phyloP scores from a whole-genome alignment of 2,329 filamentous ascomycete species.

The Botryosphaeria dothidea region DNA sequence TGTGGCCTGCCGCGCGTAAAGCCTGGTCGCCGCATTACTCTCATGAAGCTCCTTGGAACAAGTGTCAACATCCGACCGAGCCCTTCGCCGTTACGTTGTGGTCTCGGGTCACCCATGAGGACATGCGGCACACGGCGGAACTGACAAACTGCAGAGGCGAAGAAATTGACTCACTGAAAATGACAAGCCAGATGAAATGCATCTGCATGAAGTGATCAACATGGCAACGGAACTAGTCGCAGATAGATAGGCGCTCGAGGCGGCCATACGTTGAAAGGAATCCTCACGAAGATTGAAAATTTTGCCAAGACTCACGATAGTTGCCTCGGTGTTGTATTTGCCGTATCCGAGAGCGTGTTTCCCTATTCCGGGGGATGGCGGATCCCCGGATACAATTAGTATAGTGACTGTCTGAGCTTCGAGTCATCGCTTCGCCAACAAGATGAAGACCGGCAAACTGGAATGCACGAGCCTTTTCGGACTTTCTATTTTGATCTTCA shows the following conservation, averaged over 20 bases:
- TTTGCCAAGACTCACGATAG: slow-evolving; percentile 5
- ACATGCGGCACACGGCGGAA: not conserved
- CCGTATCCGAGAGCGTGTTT: not conserved
- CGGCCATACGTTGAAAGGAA: not conserved
- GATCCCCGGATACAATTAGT: not conserved
- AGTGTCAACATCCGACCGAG: not conserved
- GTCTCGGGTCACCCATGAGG: not conserved
- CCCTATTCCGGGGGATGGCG: not conserved
- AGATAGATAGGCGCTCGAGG: not conserved
- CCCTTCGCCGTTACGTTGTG: not conserved
- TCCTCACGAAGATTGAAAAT: not conserved
- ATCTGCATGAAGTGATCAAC: not conserved
- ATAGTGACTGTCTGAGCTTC: not conserved
- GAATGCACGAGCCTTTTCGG: not conserved
- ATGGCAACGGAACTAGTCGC: not conserved
- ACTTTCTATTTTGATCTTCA: not conserved
- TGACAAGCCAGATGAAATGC: not conserved
- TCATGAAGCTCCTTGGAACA: not conserved
- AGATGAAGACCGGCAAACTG: not conserved
- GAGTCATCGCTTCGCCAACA: not conserved
- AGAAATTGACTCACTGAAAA: not conserved
- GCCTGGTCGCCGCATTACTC: not conserved
- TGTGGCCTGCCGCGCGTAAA: not conserved
- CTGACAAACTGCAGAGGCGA: not conserved
- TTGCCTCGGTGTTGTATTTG: not conserved